Base-by-base conservation (phyloP, 768 basidiomycete species). In the Pleurotus sapidus region DNA sequence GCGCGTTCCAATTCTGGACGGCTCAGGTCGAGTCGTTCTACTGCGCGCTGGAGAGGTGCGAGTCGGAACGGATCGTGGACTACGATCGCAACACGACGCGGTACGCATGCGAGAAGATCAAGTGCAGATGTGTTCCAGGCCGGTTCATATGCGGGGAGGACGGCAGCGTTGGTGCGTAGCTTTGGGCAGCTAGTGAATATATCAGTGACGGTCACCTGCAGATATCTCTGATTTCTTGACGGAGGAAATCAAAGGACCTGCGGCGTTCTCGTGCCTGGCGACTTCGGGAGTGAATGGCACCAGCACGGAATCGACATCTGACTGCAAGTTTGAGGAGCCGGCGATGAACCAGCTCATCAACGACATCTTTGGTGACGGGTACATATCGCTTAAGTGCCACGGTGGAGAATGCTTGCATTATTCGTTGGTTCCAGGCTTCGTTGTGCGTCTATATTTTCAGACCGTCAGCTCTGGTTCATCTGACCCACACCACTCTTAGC, bases 1-100 rank as follows among this genome's bases (percentile, higher is more conserved):
- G 97, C 68, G 84, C 86, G 20, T 99, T 99, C 80, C 95, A 99
- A 72, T 99, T 99, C 75, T 99, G 97, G 97, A 93, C 94, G 7
- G 94, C 89, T 5, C 79, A 91, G 64, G 82, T 93, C 56, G 96
- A 99, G 69, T 95, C 93, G 0, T 98, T 99, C 72, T 98, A 97
- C 72, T 99, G 97, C 72, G 84, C 84, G 8, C 79, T 99, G 55
- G 79, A 90, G 43, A 68, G 81, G 15, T 98, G 97, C 67, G 69
- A 66, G 3, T 84, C 84, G 5, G 66, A 76, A 37, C 66, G 58
- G 1, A 68, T 69, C 24, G 64, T 74, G 1, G 85, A 81, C 5
- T 88, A 84, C 66, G 82, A 87, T 55, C 72, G 74, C 23, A 95
- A 97, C 65, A 74, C 74, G 14, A 97, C 93, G 1, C 70, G 76